Base-by-base conservation (phyloP, 2,329 filamentous ascomycete genomes). In the Botrytis pseudocinerea region DNA sequence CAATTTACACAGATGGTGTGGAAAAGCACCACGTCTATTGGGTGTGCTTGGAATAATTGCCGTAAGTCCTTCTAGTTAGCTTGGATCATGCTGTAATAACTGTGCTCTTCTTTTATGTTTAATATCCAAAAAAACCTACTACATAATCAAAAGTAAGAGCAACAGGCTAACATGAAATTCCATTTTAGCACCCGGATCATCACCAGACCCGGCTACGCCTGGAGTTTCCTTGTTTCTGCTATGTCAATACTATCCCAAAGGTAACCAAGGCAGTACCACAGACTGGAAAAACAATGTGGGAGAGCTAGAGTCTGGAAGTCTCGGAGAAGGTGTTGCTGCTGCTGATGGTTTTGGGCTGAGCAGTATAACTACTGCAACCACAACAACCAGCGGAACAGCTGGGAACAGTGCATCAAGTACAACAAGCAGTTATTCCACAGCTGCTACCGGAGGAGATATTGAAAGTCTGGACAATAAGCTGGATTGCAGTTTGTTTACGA, bases 1-100 rank as follows among this genome's bases (percentile, higher is more conserved):
- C 28, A 65, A 7, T 65, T 65, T 65, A 65, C 63, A 2, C 63
- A 65, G 28, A 65, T 65, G 28, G 63, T 65, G 10, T 65, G 44
- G 63, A 65, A 48, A 14, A 48, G 28, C 20, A 65, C 63, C 2
- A 48, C 7, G 14, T 32, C 32, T 1, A 18, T 65, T 35, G 63
- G 63, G 7, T 65, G 62, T 65, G 63, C 63, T 48, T 65, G 63
- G 63, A 65, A 65, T 65, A 65, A 65, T 20, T 65, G 63, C 9
- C 63, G 63, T 48, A 44, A 65, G 63, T 48, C 22, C 10, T 48
- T 10, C 48, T n/a, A 12, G 10, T 14, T 7, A 35, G 46, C 12
- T 48, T 25, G 8, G 1, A 25, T 35, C 20, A 7, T 1, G 1
- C 1, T 25, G 3, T 9, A 1, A 25, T 35, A 12, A 25, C 10